Conservation (phyloP, 805 yeast species). For the Candida berthetii region DNA sequence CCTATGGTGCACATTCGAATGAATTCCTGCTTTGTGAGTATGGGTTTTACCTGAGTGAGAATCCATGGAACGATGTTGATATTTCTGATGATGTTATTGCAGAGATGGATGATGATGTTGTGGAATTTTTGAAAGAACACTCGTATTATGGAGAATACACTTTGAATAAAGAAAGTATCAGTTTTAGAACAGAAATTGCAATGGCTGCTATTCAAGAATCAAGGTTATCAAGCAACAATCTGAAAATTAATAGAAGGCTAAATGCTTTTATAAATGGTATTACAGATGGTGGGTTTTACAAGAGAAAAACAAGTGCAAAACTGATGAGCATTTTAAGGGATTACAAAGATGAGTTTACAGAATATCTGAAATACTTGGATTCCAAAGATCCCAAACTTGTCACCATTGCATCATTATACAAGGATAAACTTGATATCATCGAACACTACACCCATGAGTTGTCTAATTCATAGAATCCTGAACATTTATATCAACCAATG, state of each 20-base stretch:
- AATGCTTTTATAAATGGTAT: constrained; percentile 30
- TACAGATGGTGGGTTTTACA: constrained; percentile 38
- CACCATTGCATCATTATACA: constrained; percentile 7
- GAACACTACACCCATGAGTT: constrained; percentile 3
- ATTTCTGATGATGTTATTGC: constrained; percentile 37
- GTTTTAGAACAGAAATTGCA: constrained; percentile 75
- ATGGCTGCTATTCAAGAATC: constrained; percentile 48
- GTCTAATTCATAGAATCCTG: too few species aligned
- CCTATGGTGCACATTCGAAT: constrained; percentile 88
- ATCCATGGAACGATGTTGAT: constrained; percentile 70
- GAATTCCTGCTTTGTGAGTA: constrained; percentile 80
- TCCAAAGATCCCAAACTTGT: constrained; percentile 11
- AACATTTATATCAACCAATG: too few species aligned
- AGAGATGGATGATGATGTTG: constrained; percentile 31
- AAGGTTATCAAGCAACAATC: constrained; percentile 2
- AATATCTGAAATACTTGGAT: constrained; percentile 13
- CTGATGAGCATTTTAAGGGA: constrained; percentile 27
- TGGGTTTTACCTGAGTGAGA: constrained; percentile 61
- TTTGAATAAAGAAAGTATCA: constrained; percentile 41
- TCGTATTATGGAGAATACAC: constrained; percentile 77
- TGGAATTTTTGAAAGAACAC: constrained; percentile 37
- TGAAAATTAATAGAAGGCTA: constrained; percentile 12
- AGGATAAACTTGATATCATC: constrained; percentile 10
- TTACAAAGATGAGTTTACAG: constrained; percentile 19
- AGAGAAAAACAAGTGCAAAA: constrained; percentile 22